phyloP scores from a whole-genome alignment of 495 filamentous ascomycete genomes.

The Cercophora samala region DNA sequence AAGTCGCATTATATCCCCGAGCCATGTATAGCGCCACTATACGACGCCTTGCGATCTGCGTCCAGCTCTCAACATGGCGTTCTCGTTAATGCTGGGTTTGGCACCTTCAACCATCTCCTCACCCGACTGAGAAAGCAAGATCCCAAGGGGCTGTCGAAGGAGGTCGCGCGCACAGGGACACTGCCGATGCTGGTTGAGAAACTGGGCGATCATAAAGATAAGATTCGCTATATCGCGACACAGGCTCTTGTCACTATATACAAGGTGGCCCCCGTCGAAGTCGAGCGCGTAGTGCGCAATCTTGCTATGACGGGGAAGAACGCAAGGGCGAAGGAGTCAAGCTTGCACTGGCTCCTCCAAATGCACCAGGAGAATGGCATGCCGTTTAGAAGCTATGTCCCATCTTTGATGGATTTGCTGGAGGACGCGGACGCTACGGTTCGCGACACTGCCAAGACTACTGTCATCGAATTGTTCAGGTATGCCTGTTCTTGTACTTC shows the following conservation, averaged over 20 bases:
- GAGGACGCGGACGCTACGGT: conserved; percentile 88
- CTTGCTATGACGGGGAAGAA: conserved; percentile 74
- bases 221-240: conserved; percentile 64
- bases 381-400: conserved; percentile 77
- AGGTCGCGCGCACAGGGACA: conserved; percentile 53
- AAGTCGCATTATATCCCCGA: conserved; percentile 85
- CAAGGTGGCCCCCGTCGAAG: conserved; percentile 61
- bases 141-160: conserved; percentile 60
- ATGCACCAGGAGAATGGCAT: conserved; percentile 75
- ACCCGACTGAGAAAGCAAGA: conserved; percentile 82
- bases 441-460: conserved; percentile 74
- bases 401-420: conserved; percentile 74
- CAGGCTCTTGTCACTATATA: conserved; percentile 74
- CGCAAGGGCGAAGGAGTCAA: conserved; percentile 73
- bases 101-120: conserved; percentile 77
- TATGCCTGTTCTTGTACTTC: conserved; percentile 35
- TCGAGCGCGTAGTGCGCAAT: conserved; percentile 77
- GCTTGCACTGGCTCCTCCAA: conserved; percentile 81
- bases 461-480: conserved; percentile 82
- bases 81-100: conserved; percentile 73
- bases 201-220: conserved; percentile 84
- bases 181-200: conserved; percentile 77
- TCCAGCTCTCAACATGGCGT: conserved; percentile 67
- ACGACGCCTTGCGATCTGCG: conserved; percentile 67
- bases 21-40: conserved; percentile 62